These are phyloP conservation scores for Ophiostoma himal-ulmi DNA, from an alignment of 2,329 filamentous ascomycete genomes.

Conservation along the genomic window DNA sequence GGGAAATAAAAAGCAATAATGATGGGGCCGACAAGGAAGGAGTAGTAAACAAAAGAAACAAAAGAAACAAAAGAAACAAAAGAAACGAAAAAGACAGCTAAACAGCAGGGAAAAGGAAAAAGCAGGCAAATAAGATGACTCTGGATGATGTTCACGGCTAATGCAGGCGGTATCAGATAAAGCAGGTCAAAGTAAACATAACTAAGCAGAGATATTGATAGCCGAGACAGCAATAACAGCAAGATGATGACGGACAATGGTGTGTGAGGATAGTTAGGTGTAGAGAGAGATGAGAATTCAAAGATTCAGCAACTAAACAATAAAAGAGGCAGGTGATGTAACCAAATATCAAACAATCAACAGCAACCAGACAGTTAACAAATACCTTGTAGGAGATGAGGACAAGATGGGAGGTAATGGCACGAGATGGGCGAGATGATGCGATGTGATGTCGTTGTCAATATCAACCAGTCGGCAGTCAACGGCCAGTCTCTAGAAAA, in stretches of 20 bases:
- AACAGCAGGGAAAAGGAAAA: neutral
- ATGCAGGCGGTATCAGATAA: neutral
- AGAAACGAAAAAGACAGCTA: neutral
- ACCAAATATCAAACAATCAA: neutral
- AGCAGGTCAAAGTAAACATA: conserved; percentile 1
- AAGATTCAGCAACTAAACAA: neutral
- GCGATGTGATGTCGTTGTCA: neutral
- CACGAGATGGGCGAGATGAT: neutral
- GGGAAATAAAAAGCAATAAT: neutral
- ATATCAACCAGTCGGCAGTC: neutral
- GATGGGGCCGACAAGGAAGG: neutral
- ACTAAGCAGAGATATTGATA: neutral
- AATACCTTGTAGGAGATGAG: too few species aligned
- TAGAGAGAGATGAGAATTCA: neutral
- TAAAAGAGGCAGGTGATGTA: neutral
- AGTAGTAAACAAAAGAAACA: too few species aligned
- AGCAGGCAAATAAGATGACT: neutral
- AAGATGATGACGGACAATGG: neutral
- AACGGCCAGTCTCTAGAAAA: neutral
- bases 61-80: too few species aligned
- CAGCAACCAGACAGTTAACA: neutral
- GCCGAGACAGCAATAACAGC: conserved; percentile 3
- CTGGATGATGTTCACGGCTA: neutral
- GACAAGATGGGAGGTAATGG: neutral
- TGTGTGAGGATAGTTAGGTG: neutral